These are phyloP conservation scores for Periconia macrospinosa DNA, from an alignment of 2,329 filamentous ascomycete genomes.

Conservation along the genomic window DNA sequence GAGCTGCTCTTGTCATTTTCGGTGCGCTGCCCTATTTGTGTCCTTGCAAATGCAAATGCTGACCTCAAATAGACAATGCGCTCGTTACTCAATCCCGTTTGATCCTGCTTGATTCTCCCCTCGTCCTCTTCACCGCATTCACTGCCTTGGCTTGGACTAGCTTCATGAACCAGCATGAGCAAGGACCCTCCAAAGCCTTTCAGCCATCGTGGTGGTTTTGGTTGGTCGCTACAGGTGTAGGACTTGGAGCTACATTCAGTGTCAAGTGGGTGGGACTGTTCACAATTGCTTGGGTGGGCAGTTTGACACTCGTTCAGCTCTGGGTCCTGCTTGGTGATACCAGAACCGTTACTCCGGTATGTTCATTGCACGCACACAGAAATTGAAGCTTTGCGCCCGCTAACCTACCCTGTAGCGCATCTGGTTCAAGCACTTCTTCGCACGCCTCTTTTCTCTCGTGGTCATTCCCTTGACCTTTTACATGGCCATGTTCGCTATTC, in stretches of 20 bases:
- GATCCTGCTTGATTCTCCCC: slow-evolving; percentile 92
- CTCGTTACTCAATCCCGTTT: slow-evolving; percentile 92
- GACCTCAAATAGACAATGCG: slow-evolving; percentile 73
- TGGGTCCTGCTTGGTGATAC: slow-evolving; percentile 93
- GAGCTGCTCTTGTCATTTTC: slow-evolving; percentile 86
- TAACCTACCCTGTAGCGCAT: slow-evolving; percentile 56
- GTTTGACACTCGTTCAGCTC: slow-evolving; percentile 85
- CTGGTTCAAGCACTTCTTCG: slow-evolving; percentile 93
- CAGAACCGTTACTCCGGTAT: slow-evolving; percentile 77
- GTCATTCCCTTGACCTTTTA: slow-evolving; percentile 89
- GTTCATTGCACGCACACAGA: slow-evolving; percentile 19
- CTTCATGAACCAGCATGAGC: slow-evolving; percentile 96
- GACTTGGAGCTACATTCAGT: slow-evolving; percentile 85
- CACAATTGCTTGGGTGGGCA: slow-evolving; percentile 97
- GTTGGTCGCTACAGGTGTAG: slow-evolving; percentile 83
- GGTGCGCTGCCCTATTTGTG: slow-evolving; percentile 55
- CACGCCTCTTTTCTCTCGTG: slow-evolving; percentile 87
- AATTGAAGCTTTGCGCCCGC: not conserved
- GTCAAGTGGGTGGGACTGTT: slow-evolving; percentile 99
- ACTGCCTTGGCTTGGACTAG: slow-evolving; percentile 88
- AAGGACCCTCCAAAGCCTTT: slow-evolving; percentile 87
- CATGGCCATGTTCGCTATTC: slow-evolving; percentile 94
- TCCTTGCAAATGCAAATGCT: slow-evolving; percentile 10
- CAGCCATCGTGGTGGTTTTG: slow-evolving; percentile 96
- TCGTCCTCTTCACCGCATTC: slow-evolving; percentile 90